phyloP scores from a whole-genome alignment of 345 rosid genomes.

The Citrus australasica region DNA sequence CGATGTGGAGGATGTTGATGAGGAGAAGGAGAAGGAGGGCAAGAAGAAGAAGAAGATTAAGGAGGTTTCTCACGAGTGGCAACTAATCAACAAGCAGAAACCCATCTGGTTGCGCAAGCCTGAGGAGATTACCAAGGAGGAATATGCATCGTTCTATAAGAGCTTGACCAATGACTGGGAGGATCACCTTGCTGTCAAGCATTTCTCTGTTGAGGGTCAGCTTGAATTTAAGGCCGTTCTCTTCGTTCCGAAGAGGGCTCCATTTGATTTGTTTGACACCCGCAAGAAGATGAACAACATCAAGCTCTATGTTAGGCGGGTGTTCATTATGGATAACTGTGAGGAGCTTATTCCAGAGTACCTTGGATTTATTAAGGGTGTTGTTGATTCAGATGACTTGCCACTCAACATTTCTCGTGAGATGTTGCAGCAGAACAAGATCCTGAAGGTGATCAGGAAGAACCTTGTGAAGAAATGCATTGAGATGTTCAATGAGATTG shows the following conservation, averaged over 20 bases:
- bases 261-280: slow-evolving; percentile 84
- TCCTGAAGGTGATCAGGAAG: slow-evolving; percentile 90
- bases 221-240: slow-evolving; percentile 87
- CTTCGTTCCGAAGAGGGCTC: slow-evolving; percentile 79
- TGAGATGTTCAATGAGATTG: slow-evolving; percentile 88
- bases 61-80: slow-evolving; percentile 89
- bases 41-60: slow-evolving; percentile 82
- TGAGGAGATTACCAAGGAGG: slow-evolving; percentile 82
- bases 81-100: slow-evolving; percentile 82
- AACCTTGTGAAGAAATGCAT: slow-evolving; percentile 87
- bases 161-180: slow-evolving; percentile 91
- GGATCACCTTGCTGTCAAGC: slow-evolving; percentile 80
- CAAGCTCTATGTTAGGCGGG: slow-evolving; percentile 81
- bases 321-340: slow-evolving; percentile 93
- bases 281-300: slow-evolving; percentile 85
- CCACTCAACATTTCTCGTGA: slow-evolving; percentile 95
- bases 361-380: slow-evolving; percentile 81
- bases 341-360: slow-evolving; percentile 85
- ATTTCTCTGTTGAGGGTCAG: slow-evolving; percentile 91
- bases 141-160: slow-evolving; percentile 84
- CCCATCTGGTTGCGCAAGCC: slow-evolving; percentile 95
- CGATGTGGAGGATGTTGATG: slow-evolving; percentile 71
- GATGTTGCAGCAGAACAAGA: slow-evolving; percentile 88
- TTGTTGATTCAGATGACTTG: slow-evolving; percentile 87
- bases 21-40: slow-evolving; percentile 63